phyloP scores from a whole-genome alignment of 1,284 basidiomycete species.

The Phenoliferia sp. region DNA sequence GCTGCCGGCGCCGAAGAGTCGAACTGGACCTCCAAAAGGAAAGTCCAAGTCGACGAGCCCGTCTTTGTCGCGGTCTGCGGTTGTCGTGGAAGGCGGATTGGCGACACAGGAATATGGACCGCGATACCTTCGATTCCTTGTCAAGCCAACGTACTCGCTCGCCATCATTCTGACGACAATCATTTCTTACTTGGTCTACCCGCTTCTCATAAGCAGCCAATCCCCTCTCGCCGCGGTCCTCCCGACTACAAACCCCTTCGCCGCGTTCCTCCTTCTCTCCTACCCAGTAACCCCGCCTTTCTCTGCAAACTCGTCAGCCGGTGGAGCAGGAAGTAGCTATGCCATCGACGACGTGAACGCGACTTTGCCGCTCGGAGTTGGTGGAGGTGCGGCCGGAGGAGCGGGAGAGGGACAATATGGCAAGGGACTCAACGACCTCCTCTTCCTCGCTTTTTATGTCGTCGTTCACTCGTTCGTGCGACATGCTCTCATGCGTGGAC shows the following conservation, averaged over 20 bases:
- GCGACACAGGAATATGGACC: not conserved
- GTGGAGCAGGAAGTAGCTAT: conserved; percentile 26
- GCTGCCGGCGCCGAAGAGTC: too few relatives aligned
- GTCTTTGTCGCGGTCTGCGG: too few relatives aligned
- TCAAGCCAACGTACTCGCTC: not conserved
- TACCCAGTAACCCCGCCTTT: not conserved
- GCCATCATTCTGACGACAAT: not conserved
- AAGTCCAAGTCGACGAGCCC: too few relatives aligned
- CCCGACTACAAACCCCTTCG: conserved; percentile 61
- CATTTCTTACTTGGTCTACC: not conserved
- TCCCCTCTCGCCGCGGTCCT: not conserved
- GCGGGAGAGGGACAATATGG: conserved; percentile 59
- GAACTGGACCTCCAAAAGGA: too few relatives aligned
- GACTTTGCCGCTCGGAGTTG: not conserved
- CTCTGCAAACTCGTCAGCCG: conserved; percentile 44
- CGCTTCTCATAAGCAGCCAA: not conserved
- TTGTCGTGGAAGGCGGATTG: not conserved
- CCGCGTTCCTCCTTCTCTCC: conserved; percentile 69
- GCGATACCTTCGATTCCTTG: not conserved
- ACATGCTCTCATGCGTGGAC: conserved; percentile 65
- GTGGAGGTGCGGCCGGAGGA: too few relatives aligned
- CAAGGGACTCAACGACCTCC: conserved; percentile 69
- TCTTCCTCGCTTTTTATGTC: conserved; percentile 80
- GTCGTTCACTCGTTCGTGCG: conserved; percentile 88
- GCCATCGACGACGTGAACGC: not conserved